A percentile compares a stretch with the other conserved stretches of the same genome.
These are phyloP conservation scores for Crithidia thermophila DNA, from an alignment of 208 protist genomes.

Conservation along the genomic window DNA sequence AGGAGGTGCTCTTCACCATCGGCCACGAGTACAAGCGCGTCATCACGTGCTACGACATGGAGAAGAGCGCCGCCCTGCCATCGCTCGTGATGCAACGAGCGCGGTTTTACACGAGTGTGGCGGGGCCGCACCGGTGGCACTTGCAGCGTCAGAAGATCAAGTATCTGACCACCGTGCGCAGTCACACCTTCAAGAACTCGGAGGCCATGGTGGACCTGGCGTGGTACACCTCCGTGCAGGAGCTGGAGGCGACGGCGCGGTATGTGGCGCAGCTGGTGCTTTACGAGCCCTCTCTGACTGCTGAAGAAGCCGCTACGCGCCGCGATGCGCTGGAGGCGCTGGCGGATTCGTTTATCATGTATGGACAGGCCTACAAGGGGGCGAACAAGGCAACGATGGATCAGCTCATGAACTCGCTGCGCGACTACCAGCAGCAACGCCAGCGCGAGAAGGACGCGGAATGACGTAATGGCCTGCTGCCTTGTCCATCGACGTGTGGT, in stretches of 20 bases:
- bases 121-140: constrained; percentile 50
- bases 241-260: constrained; percentile 75
- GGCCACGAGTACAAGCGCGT: constrained; percentile 77
- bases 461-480: not conserved
- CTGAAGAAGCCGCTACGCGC: constrained; percentile 37
- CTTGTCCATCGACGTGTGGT: not conserved
- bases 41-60: constrained; percentile 54
- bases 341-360: constrained; percentile 56
- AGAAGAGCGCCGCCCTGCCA: constrained; percentile 1
- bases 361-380: constrained; percentile 77
- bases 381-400: constrained; percentile 81
- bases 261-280: constrained; percentile 55
- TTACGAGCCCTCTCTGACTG: constrained; percentile 46
- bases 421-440: constrained; percentile 71
- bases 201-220: constrained; percentile 79
- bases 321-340: constrained; percentile 62
- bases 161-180: constrained; percentile 51
- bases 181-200: constrained; percentile 75
- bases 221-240: constrained; percentile 74
- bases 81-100: constrained; percentile 6
- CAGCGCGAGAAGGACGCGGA: constrained; percentile 47
- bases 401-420: constrained; percentile 76
- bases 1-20: constrained; percentile 71
- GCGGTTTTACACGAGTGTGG: constrained; percentile 25
- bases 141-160: constrained; percentile 39